Evolutionary conservation across 805 yeast species (phyloP), one percentile per base, ranked within the genome.

Genomic region (Soucietia sequanensis): DNA sequence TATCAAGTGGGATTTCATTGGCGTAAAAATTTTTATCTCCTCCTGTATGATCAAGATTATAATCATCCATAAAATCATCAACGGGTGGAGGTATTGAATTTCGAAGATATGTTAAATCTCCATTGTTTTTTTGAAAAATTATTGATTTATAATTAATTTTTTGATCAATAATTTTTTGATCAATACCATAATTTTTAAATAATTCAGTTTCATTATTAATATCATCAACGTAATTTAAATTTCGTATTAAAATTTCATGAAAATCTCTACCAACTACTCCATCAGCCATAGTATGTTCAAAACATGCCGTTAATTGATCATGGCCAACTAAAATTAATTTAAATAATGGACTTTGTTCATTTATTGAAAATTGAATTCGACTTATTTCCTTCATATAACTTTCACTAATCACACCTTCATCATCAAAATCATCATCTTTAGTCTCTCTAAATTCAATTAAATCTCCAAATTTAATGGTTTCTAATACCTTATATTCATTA

Each of bases 261-360:
- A 65, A 58, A 30, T 46, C 45, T 20, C 44, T 47, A 0, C 60
- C 70, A 7, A 55, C 65, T 5, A 64, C 45, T 1, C 71, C 72
- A 39, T 66, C 72, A n/a, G 57, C 57, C 10, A 63, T 49, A 5
- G 69, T 56, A 41, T 66, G 72, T 33, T 66, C 72, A 16, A 61
- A 54, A 0, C 50, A 48, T 3, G 36, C 59, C 4, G 56, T 49
- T 15, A 65, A 34, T 20, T 52, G 42, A 16, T 37, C 37, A 2
- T 42, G 33, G 1, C 58, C 63, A 2, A 50, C 33, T 7, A 64
- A 25, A 13, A 58, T 22, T 23, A 64, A 23, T 30, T 52, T 55
- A 43, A 66, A 54, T 14, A 62, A 46, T 5, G 68, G 67, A 27
- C 39, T 39, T 5, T 59, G 48, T 10, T 27, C 35, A 30, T 53